phyloP scores from a whole-genome alignment of 2,329 filamentous ascomycete genomes.

The Ceratocystis alfenasii region DNA sequence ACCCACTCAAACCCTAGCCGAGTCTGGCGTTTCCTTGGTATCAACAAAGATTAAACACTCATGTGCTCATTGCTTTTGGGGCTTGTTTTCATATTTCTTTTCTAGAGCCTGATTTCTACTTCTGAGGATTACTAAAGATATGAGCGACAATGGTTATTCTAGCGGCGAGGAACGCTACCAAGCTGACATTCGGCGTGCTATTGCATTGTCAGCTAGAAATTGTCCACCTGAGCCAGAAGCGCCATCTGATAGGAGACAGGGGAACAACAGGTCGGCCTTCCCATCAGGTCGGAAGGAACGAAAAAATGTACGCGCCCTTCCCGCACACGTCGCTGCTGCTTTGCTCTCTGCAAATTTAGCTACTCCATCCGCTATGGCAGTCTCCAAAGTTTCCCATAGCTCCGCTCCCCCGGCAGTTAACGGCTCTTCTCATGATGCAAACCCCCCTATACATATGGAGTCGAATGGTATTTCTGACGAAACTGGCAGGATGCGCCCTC shows the following conservation, averaged over 20 bases:
- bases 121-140: slow-evolving; percentile 4
- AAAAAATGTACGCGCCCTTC: slow-evolving; percentile 7
- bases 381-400: slow-evolving; percentile 5
- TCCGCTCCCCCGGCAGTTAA: neutral
- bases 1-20: neutral
- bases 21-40: neutral
- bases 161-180: slow-evolving; percentile 39
- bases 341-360: slow-evolving; percentile 18
- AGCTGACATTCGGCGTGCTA: slow-evolving; percentile 48
- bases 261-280: neutral
- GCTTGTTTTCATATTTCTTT: neutral
- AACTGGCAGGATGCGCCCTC: neutral
- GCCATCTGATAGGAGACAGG: slow-evolving; percentile 16
- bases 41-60: neutral
- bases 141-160: slow-evolving; percentile 20
- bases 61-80: neutral
- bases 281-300: neutral
- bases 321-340: slow-evolving; percentile 15
- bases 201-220: slow-evolving; percentile 43
- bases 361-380: slow-evolving; percentile 20
- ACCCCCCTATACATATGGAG: neutral
- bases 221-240: slow-evolving; percentile 18
- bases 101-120: neutral
- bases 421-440: neutral
- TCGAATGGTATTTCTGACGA: neutral